These are phyloP conservation scores for Nothophoma quercina DNA, from an alignment of 2,329 filamentous ascomycete species.

Conservation along the genomic window DNA sequence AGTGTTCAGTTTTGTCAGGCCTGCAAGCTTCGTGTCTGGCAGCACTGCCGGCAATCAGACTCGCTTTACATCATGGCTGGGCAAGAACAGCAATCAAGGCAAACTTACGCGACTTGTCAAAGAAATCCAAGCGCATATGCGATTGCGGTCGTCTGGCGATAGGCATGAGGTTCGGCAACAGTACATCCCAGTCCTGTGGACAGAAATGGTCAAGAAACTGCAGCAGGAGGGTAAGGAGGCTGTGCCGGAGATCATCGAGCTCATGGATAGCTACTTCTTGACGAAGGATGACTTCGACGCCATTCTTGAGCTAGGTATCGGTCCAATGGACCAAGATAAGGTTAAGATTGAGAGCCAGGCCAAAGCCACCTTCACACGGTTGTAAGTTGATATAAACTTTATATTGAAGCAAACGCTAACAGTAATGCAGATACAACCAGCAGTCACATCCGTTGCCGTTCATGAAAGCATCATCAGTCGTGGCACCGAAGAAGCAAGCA, in stretches of 20 bases:
- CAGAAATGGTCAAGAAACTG: constrained; percentile 76
- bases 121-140: constrained; percentile 97
- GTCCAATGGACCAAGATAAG: constrained; percentile 76
- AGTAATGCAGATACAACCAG: constrained; percentile 74
- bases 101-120: constrained; percentile 82
- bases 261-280: constrained; percentile 97
- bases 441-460: constrained; percentile 91
- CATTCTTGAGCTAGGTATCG: constrained; percentile 89
- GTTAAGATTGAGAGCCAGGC: constrained; percentile 84
- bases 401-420: constrained; percentile 15
- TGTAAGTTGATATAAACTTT: constrained; percentile 64
- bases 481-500: constrained; percentile 73
- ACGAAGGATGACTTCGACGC: constrained; percentile 95
- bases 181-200: constrained; percentile 89
- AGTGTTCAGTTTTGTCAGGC: constrained; percentile 91
- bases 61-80: constrained; percentile 89
- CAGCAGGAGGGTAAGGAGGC: constrained; percentile 81
- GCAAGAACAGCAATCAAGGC: constrained; percentile 85
- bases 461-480: constrained; percentile 86
- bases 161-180: constrained; percentile 93
- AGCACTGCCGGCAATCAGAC: constrained; percentile 71
- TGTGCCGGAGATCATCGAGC: constrained; percentile 82
- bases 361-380: constrained; percentile 87
- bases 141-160: constrained; percentile 86
- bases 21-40: constrained; percentile 85